These are phyloP conservation scores for Fusarium coffeatum DNA, from an alignment of 2,329 filamentous ascomycete genomes.

Conservation along the genomic window DNA sequence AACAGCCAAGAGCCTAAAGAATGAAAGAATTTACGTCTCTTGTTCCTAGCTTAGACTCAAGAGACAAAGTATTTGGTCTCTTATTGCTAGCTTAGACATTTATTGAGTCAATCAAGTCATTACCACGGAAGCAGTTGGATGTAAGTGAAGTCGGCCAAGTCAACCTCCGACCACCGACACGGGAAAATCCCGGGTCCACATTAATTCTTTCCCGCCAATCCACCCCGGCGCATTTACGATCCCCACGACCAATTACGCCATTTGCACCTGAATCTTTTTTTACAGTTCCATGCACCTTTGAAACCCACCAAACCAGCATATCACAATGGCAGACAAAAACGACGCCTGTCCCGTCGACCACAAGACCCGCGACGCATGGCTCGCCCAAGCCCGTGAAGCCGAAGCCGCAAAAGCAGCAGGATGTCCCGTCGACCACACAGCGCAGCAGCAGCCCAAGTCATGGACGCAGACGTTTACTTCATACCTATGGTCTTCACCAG, in stretches of 20 bases:
- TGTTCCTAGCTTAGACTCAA: neutral
- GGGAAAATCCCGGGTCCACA: slow-evolving; percentile 41
- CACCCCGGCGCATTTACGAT: slow-evolving; percentile 40
- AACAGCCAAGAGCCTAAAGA: neutral
- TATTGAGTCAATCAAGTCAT: neutral
- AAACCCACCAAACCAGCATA: neutral
- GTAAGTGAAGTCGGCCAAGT: slow-evolving; percentile 12
- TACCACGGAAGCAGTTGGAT: neutral
- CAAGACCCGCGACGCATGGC: slow-evolving; percentile 88
- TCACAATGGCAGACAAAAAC: slow-evolving; percentile 47
- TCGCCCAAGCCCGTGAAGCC: slow-evolving; percentile 72
- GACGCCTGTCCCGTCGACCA: slow-evolving; percentile 87
- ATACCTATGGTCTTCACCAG: slow-evolving; percentile 55
- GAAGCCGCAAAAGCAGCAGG: slow-evolving; percentile 51
- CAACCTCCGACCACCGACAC: slow-evolving; percentile 8
- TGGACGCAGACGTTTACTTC: slow-evolving; percentile 59
- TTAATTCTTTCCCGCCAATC: slow-evolving; percentile 41
- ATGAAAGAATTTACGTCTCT: fast-evolving
- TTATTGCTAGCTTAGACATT: neutral
- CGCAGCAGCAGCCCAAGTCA: slow-evolving; percentile 49
- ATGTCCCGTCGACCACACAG: slow-evolving; percentile 52
- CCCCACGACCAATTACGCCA: slow-evolving; percentile 35
- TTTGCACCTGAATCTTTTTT: slow-evolving; percentile 15
- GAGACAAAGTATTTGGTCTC: neutral
- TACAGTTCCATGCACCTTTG: neutral